Percentiles rank a stretch among this genome's conserved stretches.
phyloP scores from a whole-genome alignment of 1,284 basidiomycete genomes.

The Fomitopsis schrenkii region DNA sequence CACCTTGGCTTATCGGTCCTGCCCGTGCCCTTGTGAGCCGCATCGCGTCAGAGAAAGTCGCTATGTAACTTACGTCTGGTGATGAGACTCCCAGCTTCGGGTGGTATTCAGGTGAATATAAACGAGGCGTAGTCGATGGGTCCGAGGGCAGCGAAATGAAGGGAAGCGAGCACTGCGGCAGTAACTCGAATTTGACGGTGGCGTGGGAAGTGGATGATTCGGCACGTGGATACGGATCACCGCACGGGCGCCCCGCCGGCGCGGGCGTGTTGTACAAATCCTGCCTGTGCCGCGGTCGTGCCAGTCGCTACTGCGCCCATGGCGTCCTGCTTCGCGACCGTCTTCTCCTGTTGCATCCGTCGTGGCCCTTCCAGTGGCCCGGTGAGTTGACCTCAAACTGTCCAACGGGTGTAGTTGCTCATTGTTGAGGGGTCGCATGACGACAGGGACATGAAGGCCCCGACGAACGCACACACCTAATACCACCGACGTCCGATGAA shows the following conservation, averaged over 20 bases:
- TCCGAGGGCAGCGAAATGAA: too few species aligned
- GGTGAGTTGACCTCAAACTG: not conserved
- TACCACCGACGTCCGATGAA: constrained; percentile 25
- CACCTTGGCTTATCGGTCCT: not conserved
- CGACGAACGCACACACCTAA: constrained; percentile 28
- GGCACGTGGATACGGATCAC: constrained; percentile 1
- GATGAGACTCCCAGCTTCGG: too few species aligned
- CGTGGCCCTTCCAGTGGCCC: constrained; percentile 7
- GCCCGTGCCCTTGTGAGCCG: not conserved
- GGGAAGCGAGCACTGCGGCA: too few species aligned
- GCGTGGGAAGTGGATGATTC: not conserved
- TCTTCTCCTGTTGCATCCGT: constrained; percentile 24
- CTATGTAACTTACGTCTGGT: too few species aligned
- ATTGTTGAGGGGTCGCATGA: constrained; percentile 6
- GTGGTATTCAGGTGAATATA: too few species aligned
- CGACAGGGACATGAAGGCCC: constrained; percentile 17
- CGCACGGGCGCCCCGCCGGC: not conserved
- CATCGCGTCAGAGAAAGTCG: not conserved
- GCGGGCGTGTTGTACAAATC: not conserved
- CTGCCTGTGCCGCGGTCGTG: not conserved
- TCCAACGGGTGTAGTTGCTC: not conserved
- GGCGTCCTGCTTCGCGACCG: constrained; percentile 18
- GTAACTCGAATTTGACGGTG: not conserved
- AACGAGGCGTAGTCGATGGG: too few species aligned
- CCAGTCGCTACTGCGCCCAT: constrained; percentile 11